Conservation (phyloP, 441 rosid species). For the Melastoma candidum region DNA sequence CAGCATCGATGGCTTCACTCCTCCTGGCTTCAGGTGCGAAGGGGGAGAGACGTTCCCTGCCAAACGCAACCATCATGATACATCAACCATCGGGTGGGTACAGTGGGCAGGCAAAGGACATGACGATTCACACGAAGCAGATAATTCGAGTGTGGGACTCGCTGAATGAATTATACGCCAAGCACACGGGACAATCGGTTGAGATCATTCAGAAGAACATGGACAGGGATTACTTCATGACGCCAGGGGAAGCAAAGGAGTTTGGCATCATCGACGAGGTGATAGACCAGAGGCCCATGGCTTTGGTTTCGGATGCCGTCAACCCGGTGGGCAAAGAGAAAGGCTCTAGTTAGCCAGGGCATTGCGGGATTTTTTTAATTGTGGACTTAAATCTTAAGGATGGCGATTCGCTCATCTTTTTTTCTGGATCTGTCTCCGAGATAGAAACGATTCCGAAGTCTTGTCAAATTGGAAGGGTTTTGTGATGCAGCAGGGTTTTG, state of each 20-base stretch:
- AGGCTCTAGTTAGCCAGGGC: slow-evolving; percentile 30
- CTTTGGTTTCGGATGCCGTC: slow-evolving; percentile 73
- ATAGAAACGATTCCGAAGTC: no score
- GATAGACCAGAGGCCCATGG: slow-evolving; percentile 71
- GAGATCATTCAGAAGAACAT: slow-evolving; percentile 75
- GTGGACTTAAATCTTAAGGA: no score
- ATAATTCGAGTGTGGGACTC: slow-evolving; percentile 89
- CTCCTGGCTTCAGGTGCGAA: slow-evolving; percentile 84
- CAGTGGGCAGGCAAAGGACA: slow-evolving; percentile 90
- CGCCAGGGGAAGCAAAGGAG: slow-evolving; percentile 81
- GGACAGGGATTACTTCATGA: slow-evolving; percentile 97
- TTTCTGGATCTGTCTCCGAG: no score
- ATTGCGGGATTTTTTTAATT: no score
- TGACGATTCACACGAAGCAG: slow-evolving; percentile 88
- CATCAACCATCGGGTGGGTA: slow-evolving; percentile 99
- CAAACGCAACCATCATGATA: slow-evolving; percentile 87
- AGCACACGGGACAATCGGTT: slow-evolving; percentile 70
- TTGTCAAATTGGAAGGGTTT: no score
- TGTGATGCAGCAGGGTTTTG: no score
- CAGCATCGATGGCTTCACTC: slow-evolving; percentile 98
- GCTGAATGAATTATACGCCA: slow-evolving; percentile 56
- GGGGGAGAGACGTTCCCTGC: slow-evolving; percentile 86
- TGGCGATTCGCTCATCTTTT: no score
- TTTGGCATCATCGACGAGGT: slow-evolving; percentile 95
- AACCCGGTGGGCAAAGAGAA: slow-evolving; percentile 43